Conservation (phyloP, 2,329 filamentous ascomycete species). For the Cladosporium sp. region DNA sequence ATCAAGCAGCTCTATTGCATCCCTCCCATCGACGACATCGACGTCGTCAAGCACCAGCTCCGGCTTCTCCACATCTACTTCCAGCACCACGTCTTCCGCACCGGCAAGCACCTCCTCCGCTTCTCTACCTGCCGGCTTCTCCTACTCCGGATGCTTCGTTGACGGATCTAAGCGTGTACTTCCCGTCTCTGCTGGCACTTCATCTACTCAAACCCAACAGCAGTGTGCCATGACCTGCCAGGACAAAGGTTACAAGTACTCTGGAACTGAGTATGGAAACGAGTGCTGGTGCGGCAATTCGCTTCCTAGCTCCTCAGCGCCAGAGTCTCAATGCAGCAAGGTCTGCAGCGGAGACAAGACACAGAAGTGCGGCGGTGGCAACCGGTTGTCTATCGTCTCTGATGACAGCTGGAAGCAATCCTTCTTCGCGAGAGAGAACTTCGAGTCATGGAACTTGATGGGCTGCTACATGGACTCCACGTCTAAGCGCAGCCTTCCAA, state of each 20-base stretch:
- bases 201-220: conserved; percentile 19
- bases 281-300: conserved; percentile 31
- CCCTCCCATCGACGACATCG: not conserved
- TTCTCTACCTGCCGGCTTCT: conserved; percentile 15
- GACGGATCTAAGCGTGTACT: conserved; percentile 19
- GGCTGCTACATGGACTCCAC: conserved; percentile 25
- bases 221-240: conserved; percentile 25
- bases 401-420: conserved; percentile 23
- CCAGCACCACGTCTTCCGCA: not conserved
- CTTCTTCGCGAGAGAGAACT: conserved; percentile 22
- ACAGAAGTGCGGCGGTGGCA: conserved; percentile 28
- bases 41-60: conserved; percentile 4
- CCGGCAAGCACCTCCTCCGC: conserved; percentile 10
- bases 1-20: not conserved
- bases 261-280: conserved; percentile 33
- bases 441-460: conserved; percentile 23
- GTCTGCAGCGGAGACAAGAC: conserved; percentile 25
- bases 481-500: conserved; percentile 19
- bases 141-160: no score
- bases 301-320: conserved; percentile 8
- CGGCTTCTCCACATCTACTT: not conserved
- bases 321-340: conserved; percentile 22
- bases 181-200: conserved; percentile 17
- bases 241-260: conserved; percentile 22
- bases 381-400: conserved; percentile 21